Evolutionary conservation across 768 basidiomycete genomes (phyloP), one percentile per base, ranked within the genome.

Genomic region (Scleroderma bovista): DNA sequence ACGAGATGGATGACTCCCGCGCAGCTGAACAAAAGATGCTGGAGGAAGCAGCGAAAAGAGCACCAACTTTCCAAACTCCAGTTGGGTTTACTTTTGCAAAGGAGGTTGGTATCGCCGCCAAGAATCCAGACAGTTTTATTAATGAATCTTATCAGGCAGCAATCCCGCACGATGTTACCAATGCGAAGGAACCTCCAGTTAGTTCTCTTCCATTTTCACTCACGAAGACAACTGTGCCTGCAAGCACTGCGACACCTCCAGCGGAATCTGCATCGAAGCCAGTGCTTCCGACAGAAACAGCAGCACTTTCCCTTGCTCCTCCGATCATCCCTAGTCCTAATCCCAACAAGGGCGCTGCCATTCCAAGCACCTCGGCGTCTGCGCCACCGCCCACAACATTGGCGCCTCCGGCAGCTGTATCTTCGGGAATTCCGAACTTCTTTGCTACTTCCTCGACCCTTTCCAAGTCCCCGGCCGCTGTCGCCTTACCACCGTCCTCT

Each of bases 101-200:
- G 57, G 76, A 77, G 55, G 80, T 81, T 55, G 51, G 79, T 71
- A 44, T 32, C 38, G 6, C 16, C 8, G 19, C 33, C 17, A 3
- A 33, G 23, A 52, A 17, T 40, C 52, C 51, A 42, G 32, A 49
- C 52, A 54, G 32, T 59, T 11, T 36, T 13, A 29, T 24, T 48
- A 3, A 29, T 34, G 23, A 41, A 36, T 22, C 50, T 44, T 39
- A 55, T 19, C 47, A 75, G 74, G 55, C 60, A 9, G 60, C 71
- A 10, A 57, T 76, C 31, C 54, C 71, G 39, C 71, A 72, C 32
- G 75, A 77, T 53, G 20, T 68, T 13, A 60, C 70, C 2, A 62
- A 66, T 16, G 77, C 77, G 15, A 83, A 81, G 59, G 86, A 87
- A 52, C 81, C 82, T n/a, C 84, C 85, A 0, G 80, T 86, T 47